Percentiles rank a stretch among this genome's conserved stretches.
phyloP scores from a whole-genome alignment of 2,329 filamentous ascomycete species.

The Scleromitrula shiraiana region DNA sequence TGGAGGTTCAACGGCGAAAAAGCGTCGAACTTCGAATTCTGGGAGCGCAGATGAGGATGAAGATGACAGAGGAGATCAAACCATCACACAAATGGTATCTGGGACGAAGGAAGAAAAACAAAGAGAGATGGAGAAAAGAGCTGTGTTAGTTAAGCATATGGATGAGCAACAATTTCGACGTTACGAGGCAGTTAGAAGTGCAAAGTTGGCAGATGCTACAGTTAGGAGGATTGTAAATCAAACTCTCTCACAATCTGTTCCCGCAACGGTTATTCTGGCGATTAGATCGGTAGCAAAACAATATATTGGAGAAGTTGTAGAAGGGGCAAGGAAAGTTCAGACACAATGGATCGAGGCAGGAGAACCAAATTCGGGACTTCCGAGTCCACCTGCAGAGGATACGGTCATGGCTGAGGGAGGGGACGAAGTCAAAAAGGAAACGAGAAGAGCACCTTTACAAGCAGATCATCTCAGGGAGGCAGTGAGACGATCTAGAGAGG shows the following conservation, averaged over 20 bases:
- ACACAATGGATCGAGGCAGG: slow-evolving; percentile 58
- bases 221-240: slow-evolving; percentile 73
- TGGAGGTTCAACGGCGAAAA: slow-evolving; percentile 36
- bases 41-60: slow-evolving; percentile 45
- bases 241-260: slow-evolving; percentile 72
- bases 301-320: slow-evolving; percentile 69
- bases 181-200: slow-evolving; percentile 63
- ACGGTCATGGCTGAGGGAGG: slow-evolving; percentile 14
- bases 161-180: slow-evolving; percentile 59
- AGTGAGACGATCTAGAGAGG: slow-evolving; percentile 56
- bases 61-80: slow-evolving; percentile 31
- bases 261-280: slow-evolving; percentile 64
- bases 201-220: slow-evolving; percentile 59
- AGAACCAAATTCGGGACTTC: slow-evolving; percentile 49
- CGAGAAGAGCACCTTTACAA: slow-evolving; percentile 50
- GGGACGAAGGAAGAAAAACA: slow-evolving; percentile 61
- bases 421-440: slow-evolving; percentile 29
- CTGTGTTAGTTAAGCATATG: slow-evolving; percentile 57
- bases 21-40: slow-evolving; percentile 35
- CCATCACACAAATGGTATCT: slow-evolving; percentile 38
- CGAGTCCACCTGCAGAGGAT: slow-evolving; percentile 33
- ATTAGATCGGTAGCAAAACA: slow-evolving; percentile 70
- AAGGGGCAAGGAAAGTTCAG: slow-evolving; percentile 62
- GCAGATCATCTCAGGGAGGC: slow-evolving; percentile 72
- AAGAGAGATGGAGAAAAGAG: slow-evolving; percentile 48